Conservation (phyloP, 495 filamentous ascomycete species). For the Diplogelasinospora grovesii region DNA sequence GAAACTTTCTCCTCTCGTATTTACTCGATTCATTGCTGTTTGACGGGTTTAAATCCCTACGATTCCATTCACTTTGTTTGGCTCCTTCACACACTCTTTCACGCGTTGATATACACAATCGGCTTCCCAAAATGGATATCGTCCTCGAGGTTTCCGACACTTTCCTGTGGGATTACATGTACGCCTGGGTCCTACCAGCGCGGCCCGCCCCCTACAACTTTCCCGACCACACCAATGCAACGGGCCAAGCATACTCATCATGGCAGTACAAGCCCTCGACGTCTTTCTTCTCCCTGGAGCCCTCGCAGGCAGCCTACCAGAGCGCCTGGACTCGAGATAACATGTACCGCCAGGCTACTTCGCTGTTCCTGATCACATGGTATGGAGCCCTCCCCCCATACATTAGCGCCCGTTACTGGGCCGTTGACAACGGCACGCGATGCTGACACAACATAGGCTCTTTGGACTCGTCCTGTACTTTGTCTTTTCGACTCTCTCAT, state of each 20-base stretch:
- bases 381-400: slow-evolving; percentile 36
- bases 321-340: slow-evolving; percentile 78
- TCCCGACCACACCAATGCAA: slow-evolving; percentile 34
- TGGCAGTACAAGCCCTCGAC: slow-evolving; percentile 69
- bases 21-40: not conserved
- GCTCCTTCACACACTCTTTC: not conserved
- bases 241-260: slow-evolving; percentile 28
- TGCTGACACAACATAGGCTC: slow-evolving; percentile 46
- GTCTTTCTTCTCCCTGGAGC: slow-evolving; percentile 59
- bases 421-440: not conserved
- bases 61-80: not conserved
- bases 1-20: not conserved
- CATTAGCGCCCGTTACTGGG: slow-evolving; percentile 2
- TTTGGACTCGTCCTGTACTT: slow-evolving; percentile 84
- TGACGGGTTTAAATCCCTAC: not conserved
- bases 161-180: slow-evolving; percentile 74
- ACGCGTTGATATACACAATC: too few relatives aligned
- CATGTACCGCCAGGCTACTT: slow-evolving; percentile 66
- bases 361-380: slow-evolving; percentile 81
- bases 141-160: slow-evolving; percentile 81
- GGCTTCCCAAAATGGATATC: slow-evolving; percentile 77
- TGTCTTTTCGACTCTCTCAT: slow-evolving; percentile 73
- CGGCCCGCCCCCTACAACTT: slow-evolving; percentile 43
- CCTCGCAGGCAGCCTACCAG: slow-evolving; percentile 71
- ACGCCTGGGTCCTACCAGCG: slow-evolving; percentile 64